Percentiles rank a stretch among this genome's conserved stretches.
Evolutionary conservation across 257 asterid genomes (phyloP).

Genomic region (Sherardia arvensis): DNA sequence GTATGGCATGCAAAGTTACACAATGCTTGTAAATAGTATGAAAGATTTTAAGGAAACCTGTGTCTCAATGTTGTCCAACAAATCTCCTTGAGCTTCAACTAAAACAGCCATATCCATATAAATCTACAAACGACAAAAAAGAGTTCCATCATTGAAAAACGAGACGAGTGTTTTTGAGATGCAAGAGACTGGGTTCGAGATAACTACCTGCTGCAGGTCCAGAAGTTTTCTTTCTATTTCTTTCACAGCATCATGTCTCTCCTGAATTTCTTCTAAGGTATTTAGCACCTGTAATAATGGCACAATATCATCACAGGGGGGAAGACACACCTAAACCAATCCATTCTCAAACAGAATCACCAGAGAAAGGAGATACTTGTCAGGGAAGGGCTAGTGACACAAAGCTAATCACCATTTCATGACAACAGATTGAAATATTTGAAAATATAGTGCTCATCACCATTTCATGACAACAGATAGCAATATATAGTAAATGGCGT

Average conservation of each 20-base stretch:
- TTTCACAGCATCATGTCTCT: conserved; percentile 78
- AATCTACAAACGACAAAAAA: conserved; percentile 28
- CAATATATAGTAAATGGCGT: background rate
- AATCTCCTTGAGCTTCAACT: conserved; percentile 78
- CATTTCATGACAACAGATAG: background rate
- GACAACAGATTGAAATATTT: background rate
- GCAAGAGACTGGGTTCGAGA: background rate
- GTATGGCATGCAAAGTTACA: background rate
- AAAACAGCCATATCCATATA: conserved; percentile 85
- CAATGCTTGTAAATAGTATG: background rate
- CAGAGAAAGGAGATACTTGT: background rate
- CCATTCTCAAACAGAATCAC: background rate
- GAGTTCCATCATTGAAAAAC: conserved; percentile 7
- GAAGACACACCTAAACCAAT: background rate
- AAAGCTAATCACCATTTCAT: too few relatives aligned
- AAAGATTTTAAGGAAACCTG: conserved; percentile 39
- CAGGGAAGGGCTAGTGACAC: background rate
- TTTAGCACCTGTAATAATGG: conserved; percentile 38
- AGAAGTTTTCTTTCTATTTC: conserved; percentile 85
- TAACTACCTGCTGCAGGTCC: conserved; percentile 66
- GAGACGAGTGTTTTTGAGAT: background rate
- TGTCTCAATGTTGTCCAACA: conserved; percentile 74
- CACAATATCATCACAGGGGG: background rate
- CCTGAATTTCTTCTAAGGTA: conserved; percentile 83
- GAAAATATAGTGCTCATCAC: background rate